A percentile compares a stretch with the other conserved stretches of the same genome.
Evolutionary conservation across 2,329 filamentous ascomycete genomes (phyloP).

Genomic region (Calonectria crousiana): DNA sequence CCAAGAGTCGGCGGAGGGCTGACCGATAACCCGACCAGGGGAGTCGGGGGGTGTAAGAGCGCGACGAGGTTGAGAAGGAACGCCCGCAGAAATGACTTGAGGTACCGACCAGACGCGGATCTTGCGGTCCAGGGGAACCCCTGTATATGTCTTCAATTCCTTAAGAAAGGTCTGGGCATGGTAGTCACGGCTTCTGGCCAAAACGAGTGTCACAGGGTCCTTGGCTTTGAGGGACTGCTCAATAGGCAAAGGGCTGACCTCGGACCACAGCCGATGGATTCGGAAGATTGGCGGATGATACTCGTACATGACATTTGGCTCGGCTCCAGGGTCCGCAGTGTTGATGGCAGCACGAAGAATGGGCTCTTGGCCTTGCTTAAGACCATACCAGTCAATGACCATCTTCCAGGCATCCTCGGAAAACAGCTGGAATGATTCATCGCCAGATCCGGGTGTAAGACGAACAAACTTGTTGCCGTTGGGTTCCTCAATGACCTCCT

Average conservation of each 20-base stretch:
- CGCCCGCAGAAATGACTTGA: slow-evolving; percentile 54
- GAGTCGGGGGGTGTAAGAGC: slow-evolving; percentile 57
- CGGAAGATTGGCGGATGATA: slow-evolving; percentile 87
- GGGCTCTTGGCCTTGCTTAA: slow-evolving; percentile 75
- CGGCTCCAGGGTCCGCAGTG: slow-evolving; percentile 69
- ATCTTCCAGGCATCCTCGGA: slow-evolving; percentile 85
- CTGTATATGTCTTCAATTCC: slow-evolving; percentile 75
- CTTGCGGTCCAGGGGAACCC: slow-evolving; percentile 77
- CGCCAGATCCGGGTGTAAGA: slow-evolving; percentile 75
- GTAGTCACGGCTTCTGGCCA: slow-evolving; percentile 79
- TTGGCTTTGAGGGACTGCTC: slow-evolving; percentile 71
- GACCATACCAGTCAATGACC: slow-evolving; percentile 84
- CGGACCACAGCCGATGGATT: slow-evolving; percentile 81
- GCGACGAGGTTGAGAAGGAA: slow-evolving; percentile 49
- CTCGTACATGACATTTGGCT: slow-evolving; percentile 82
- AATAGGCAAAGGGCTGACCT: slow-evolving; percentile 66
- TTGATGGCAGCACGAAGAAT: slow-evolving; percentile 85
- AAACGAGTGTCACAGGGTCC: slow-evolving; percentile 70
- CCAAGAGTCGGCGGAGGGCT: slow-evolving; percentile 51
- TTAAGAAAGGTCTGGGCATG: slow-evolving; percentile 81
- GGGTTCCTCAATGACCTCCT: slow-evolving; percentile 67
- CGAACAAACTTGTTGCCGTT: slow-evolving; percentile 73
- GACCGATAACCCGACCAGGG: slow-evolving; percentile 46
- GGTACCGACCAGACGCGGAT: slow-evolving; percentile 80
- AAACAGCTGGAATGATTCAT: slow-evolving; percentile 82